These are phyloP conservation scores for Dalechampia spathulata DNA, from an alignment of 441 rosid genomes.

Conservation along the genomic window DNA sequence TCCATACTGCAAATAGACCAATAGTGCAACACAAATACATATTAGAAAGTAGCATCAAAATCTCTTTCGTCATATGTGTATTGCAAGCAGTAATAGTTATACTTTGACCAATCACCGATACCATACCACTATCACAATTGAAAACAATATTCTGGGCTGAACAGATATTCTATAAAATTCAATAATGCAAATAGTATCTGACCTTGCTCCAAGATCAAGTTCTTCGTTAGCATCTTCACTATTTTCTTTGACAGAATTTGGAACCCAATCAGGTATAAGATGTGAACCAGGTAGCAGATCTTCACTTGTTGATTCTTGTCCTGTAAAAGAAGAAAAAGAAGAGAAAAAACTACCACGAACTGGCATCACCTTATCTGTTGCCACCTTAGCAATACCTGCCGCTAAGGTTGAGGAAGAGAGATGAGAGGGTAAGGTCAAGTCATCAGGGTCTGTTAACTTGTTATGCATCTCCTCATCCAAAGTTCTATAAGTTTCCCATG, in stretches of 20 bases:
- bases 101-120: not conserved
- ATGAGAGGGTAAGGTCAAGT: conserved; percentile 35
- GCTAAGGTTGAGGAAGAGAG: conserved; percentile 28
- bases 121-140: too few relatives aligned
- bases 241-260: conserved; percentile 33
- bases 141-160: too few relatives aligned
- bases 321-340: conserved; percentile 29
- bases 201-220: conserved; percentile 90
- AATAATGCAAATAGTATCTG: conserved; percentile 19
- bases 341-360: conserved; percentile 25
- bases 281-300: conserved; percentile 45
- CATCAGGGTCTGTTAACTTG: conserved; percentile 39
- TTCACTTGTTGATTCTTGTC: conserved; percentile 39
- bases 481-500: conserved; percentile 49
- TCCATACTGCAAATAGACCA: conserved; percentile 60
- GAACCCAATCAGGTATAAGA: conserved; percentile 89
- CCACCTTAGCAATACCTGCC: conserved; percentile 19
- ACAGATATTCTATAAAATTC: not conserved
- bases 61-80: not conserved
- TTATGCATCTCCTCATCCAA: conserved; percentile 25
- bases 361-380: conserved; percentile 19
- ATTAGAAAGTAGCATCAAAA: not conserved
- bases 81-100: too few relatives aligned
- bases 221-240: conserved; percentile 38
- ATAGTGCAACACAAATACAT: conserved; percentile 14